Evolutionary conservation across 805 yeast species (phyloP).

Genomic region (Cyberlindnera amylophila): DNA sequence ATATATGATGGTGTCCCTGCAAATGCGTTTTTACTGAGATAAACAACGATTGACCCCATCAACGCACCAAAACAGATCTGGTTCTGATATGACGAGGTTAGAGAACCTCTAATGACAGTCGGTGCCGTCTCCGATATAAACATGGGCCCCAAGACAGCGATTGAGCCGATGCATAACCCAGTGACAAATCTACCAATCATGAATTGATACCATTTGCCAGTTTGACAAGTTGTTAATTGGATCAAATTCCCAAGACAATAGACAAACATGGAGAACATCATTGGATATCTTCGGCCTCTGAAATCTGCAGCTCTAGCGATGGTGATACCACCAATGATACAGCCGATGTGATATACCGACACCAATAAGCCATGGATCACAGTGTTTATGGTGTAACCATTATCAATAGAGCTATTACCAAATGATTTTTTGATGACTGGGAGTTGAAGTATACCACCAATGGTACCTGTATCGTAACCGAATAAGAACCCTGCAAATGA

Average conservation of each 20-base stretch:
- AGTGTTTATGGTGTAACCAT: conserved; percentile 35
- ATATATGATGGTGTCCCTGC: conserved; percentile 56
- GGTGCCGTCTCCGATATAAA: conserved; percentile 68
- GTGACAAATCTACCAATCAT: conserved; percentile 62
- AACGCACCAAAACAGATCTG: conserved; percentile 64
- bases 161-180: conserved; percentile 72
- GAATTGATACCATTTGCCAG: conserved; percentile 55
- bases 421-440: conserved; percentile 37
- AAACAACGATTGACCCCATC: conserved; percentile 60
- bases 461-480: conserved; percentile 76
- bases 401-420: conserved; percentile 20
- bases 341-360: conserved; percentile 61
- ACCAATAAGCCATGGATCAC: conserved; percentile 42
- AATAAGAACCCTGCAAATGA: conserved; percentile 71
- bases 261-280: conserved; percentile 49
- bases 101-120: conserved; percentile 59
- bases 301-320: conserved; percentile 57
- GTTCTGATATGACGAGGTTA: conserved; percentile 62
- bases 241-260: conserved; percentile 58
- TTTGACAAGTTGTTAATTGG: conserved; percentile 47
- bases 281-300: conserved; percentile 57
- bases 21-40: conserved; percentile 40
- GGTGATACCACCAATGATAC: conserved; percentile 64
- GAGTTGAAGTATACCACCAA: conserved; percentile 68
- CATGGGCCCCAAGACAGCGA: conserved; percentile 71